Percentiles rank a stretch among this genome's conserved stretches.
Evolutionary conservation across 73 alveolate genomes (phyloP).

Genomic region (Paramecium primaurelia): DNA sequence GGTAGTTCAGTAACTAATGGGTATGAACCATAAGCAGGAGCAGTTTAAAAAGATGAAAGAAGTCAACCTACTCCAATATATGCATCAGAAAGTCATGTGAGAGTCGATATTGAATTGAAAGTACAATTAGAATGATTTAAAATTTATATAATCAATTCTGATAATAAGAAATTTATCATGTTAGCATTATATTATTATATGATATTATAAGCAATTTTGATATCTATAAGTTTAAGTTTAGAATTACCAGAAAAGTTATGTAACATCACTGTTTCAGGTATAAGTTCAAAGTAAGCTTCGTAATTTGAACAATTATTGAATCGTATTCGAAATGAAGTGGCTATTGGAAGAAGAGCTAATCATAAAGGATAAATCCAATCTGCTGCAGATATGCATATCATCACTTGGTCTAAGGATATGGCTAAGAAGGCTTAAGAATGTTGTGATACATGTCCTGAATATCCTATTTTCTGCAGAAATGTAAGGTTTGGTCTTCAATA

Average conservation of each 20-base stretch:
- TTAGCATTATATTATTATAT: neutral
- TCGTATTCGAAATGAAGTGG: neutral
- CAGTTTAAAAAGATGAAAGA: neutral
- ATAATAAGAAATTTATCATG: neutral
- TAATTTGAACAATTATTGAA: neutral
- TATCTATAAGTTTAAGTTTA: neutral
- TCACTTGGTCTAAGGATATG: neutral
- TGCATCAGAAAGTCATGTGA: neutral
- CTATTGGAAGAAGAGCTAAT: neutral
- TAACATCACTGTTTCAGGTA: neutral
- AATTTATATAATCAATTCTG: neutral
- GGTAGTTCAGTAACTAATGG: neutral
- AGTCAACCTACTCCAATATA: neutral
- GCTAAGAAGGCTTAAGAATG: neutral
- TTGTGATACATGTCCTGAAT: neutral
- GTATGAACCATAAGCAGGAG: neutral
- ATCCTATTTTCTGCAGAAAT: neutral
- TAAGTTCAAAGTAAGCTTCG: neutral
- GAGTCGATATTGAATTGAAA: neutral
- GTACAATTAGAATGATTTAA: neutral
- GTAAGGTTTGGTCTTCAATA: neutral
- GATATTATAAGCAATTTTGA: neutral
- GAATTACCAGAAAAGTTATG: neutral
- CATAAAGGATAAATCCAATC: neutral
- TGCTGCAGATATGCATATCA: conserved; percentile 10